Base-by-base conservation (phyloP, 1,284 basidiomycete species). In the Heliocybe sulcata region DNA sequence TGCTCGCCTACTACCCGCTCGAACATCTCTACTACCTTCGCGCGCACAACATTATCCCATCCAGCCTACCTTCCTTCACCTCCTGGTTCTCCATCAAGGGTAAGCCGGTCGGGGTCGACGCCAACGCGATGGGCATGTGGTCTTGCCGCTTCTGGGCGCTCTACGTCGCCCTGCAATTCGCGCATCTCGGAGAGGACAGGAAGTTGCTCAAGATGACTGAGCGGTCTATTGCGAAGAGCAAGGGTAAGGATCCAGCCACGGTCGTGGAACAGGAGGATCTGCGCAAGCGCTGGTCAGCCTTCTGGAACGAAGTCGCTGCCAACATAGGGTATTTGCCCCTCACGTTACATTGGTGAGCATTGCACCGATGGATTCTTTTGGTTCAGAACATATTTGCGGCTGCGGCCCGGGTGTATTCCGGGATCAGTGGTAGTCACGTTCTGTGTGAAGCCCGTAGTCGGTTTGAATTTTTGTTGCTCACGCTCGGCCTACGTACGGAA, bases 1-100 rank as follows among this genome's bases (percentile, higher is more conserved):
- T 93, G 90, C 72, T 93, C 19, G 77, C 74, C 1, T 93, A 88
- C 72, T 93, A 88, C 64, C 90, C 89, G 1, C 75, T 93, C 53
- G 90, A 93, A 63, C 88, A 92, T 62, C 67, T 88, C 29, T 86
- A 79, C 63, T 92, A 89, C 65, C 75, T 93, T 55, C 70, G 77
- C 26, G 73, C 79, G 1, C 82, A 89, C 62, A 75, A 77, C 19
- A 71, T 92, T 53, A 77, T 91, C 52, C 82, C 85, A 3, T 60
- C 77, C 2, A 70, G 77, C 19, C 64, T 79, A 10, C 58, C 69
- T 6, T 69, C 77, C 16, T 59, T 77, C 4, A 64, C 79, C 55
- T 70, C 73, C 14, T 57, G 56, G 42, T 51, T 67, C 20, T 68
- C 69, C 38, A 69, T 72, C 27, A 75, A 73, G 54, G 67, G 65